phyloP scores from a whole-genome alignment of 1,284 basidiomycete species.

The Moesziomyces sp. region DNA sequence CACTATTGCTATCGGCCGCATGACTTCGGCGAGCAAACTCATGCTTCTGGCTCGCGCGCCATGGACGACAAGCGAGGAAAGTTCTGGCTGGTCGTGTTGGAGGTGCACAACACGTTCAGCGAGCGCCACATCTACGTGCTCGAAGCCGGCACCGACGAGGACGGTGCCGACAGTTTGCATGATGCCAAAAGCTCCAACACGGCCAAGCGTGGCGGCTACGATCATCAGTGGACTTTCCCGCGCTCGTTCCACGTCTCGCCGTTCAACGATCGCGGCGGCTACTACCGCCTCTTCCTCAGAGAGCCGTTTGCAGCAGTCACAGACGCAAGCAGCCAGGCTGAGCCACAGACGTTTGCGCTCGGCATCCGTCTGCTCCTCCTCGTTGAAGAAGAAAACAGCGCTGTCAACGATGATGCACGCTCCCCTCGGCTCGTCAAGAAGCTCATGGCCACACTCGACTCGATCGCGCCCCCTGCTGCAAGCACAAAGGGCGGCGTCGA shows the following conservation, averaged over 20 bases:
- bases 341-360: conserved; percentile 12
- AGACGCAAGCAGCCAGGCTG: not conserved
- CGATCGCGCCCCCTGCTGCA: conserved; percentile 56
- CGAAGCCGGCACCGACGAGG: conserved; percentile 70
- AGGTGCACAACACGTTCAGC: conserved; percentile 83
- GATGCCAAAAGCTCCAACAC: not conserved
- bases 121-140: conserved; percentile 75
- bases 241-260: conserved; percentile 83
- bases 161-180: conserved; percentile 44
- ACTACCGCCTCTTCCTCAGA: conserved; percentile 71
- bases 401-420: too few species aligned
- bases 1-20: conserved; percentile 75
- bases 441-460: conserved; percentile 73
- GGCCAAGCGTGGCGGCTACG: conserved; percentile 66
- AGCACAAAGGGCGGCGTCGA: not conserved
- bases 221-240: conserved; percentile 78
- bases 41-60: not conserved
- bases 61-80: conserved; percentile 18
- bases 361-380: conserved; percentile 51
- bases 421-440: conserved; percentile 62
- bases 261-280: conserved; percentile 80
- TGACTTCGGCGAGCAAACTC: not conserved
- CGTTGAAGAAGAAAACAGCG: conserved; percentile 20
- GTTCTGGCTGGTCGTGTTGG: conserved; percentile 73
- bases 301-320: conserved; percentile 26